These are phyloP conservation scores for Chlorella sp. DNA, from an alignment of 139 green algal genomes.

Conservation along the genomic window DNA sequence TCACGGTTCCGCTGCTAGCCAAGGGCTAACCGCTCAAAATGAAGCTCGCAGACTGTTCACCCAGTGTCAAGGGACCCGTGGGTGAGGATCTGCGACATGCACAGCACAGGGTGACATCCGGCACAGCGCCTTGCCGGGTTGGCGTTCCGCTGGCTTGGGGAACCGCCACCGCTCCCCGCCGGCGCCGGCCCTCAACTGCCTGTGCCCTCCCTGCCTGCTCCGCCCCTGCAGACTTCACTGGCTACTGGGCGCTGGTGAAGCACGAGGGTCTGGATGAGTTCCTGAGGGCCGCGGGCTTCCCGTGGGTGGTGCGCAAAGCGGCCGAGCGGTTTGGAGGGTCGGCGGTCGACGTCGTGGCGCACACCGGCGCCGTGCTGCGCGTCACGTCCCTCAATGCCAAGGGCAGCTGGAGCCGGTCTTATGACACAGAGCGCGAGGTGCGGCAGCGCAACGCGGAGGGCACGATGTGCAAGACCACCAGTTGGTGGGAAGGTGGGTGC, in stretches of 20 bases:
- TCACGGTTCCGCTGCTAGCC: too few relatives aligned
- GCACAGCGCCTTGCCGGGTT: background rate
- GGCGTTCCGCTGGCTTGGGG: background rate
- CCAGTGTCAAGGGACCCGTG: background rate
- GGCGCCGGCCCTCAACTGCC: background rate
- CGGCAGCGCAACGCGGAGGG: constrained; percentile 40
- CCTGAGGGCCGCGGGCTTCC: constrained; percentile 41
- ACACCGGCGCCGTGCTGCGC: constrained; percentile 20
- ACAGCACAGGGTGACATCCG: too few relatives aligned
- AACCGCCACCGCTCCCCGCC: background rate
- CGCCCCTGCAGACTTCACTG: constrained; percentile 40
- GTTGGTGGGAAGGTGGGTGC: constrained; percentile 40
- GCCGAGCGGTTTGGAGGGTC: constrained; percentile 41
- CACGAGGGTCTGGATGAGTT: constrained; percentile 52
- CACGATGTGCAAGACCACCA: constrained; percentile 23
- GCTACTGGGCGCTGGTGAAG: constrained; percentile 48
- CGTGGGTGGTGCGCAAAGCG: constrained; percentile 50
- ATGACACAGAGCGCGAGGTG: constrained; percentile 28
- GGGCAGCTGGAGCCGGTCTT: constrained; percentile 42
- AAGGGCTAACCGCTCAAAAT: too few relatives aligned
- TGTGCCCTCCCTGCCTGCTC: background rate
- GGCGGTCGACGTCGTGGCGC: constrained; percentile 37
- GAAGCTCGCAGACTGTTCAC: background rate
- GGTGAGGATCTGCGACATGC: background rate
- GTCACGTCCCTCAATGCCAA: constrained; percentile 54